Evolutionary conservation across 2,329 filamentous ascomycete genomes (phyloP), one percentile per base, ranked within the genome.

Genomic region (Claviceps purpurea): DNA sequence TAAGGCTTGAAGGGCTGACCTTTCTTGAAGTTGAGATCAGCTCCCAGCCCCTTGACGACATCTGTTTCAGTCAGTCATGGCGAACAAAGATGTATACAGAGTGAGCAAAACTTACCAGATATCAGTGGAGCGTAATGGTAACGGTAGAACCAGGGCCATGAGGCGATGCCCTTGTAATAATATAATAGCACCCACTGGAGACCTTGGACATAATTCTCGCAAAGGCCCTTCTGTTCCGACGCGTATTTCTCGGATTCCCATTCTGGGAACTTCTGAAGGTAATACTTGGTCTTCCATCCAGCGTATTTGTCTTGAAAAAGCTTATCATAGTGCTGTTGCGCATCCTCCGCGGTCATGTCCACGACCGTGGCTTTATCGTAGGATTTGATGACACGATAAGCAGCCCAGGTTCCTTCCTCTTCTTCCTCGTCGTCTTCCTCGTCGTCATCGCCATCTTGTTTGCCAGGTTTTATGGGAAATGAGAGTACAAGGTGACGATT

Each of bases 51-150:
- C 67, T 87, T 90, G 65, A 84, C 84, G 58, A 98, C 88, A 70
- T 98, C 93, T 80, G 60, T 58, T 41, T 24, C 41, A n/a, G 24
- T 52, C 61, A 54, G 68, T 64, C 50, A 50, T 51, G 40, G 40
- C 44, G 4, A 47, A 46, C 16, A 11, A 30, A 46, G 16, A 44
- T 14, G 18, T 18, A 42, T 10, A n/a, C 10, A 22, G 20, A 22
- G 20, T 20, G n/a, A 42, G 26, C 14, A 24, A 26, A 45, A 18
- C 67, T 63, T 70, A 84, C 82, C 83, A 57, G 89, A 94, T 53
- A 96, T 98, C 80, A 97, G 89, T 1, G 93, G 93, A 10, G 94
- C 87, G 68, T 98, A 98, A 69, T 98, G 94, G 68, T 95, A 98
- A 55, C 77, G 76, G 68, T 96, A 98, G 70, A 87, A 98, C 93